Base-by-base conservation (phyloP, 2,329 filamentous ascomycete genomes). In the Lecanicillium sp. region DNA sequence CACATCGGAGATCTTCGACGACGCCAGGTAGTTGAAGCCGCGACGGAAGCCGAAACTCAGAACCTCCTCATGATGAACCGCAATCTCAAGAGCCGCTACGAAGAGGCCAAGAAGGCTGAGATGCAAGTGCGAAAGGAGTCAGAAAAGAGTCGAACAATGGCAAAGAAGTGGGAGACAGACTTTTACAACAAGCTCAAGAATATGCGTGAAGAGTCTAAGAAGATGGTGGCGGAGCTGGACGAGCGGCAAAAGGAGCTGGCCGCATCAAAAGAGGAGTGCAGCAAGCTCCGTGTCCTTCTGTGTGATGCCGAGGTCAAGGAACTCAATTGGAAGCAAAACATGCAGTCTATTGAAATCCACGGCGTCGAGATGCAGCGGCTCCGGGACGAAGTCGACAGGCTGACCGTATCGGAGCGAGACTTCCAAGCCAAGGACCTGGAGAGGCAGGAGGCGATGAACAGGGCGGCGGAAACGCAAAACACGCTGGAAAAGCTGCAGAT, bases 1-100 rank as follows among this genome's bases (percentile, higher is more conserved):
- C 86, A 91, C 51, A 90, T 93, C 60, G 86, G 86, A 1, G 85
- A 88, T 58, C 67, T 93, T 35, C 83, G 87, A 55, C 76, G 86
- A 12, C 82, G 83, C 52, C 83, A 89, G 50, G 80, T 91, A 54
- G 79, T 79, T 54, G 85, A 90, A 62, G 86, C 86, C 7, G 85
- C 86, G 2, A 84, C 81, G 1, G 87, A 91, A 61, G 87, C 87
- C 1, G 87, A 93, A 60, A 89, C 85, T 2, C 86, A 91, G 55
- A 89, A 90, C 45, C 68, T 93, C 3, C 79, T 91, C 54, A 84
- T 89, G 56, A 82, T 78, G 15, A 91, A 90, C 60, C 81, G 86
- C 15, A 81, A 80, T 17, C 67, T 91, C 24, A 87, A 84, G 61
- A 79, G 80, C 47, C 83, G 86, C 45, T 74, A 89, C 8, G 81